Conservation (phyloP, 2,329 filamentous ascomycete genomes). For the Neonectria ditissima region DNA sequence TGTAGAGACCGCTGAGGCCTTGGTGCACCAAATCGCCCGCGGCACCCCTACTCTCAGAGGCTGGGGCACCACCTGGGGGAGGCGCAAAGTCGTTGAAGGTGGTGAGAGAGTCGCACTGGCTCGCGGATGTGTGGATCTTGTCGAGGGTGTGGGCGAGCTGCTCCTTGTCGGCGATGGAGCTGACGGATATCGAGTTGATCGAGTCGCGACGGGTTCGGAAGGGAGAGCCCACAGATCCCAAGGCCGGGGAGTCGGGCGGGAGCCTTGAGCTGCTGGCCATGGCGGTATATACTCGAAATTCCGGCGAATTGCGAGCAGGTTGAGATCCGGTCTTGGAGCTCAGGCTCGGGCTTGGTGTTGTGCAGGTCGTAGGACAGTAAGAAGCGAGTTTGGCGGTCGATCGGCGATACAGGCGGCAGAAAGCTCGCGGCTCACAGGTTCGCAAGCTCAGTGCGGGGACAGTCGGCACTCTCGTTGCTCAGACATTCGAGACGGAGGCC, state of each 20-base stretch:
- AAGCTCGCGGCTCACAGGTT: slow-evolving; percentile 18
- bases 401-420: slow-evolving; percentile 12
- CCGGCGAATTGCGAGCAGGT: slow-evolving; percentile 8
- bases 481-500: slow-evolving; percentile 29
- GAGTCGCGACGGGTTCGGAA: slow-evolving; percentile 54
- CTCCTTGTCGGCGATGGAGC: slow-evolving; percentile 70
- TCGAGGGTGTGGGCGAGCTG: slow-evolving; percentile 83
- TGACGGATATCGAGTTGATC: slow-evolving; percentile 56
- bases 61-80: slow-evolving; percentile 69
- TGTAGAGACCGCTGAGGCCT: slow-evolving; percentile 90
- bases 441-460: slow-evolving; percentile 22
- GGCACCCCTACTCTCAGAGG: slow-evolving; percentile 75
- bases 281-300: slow-evolving; percentile 18
- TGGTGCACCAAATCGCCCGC: slow-evolving; percentile 83
- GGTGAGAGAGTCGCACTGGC: slow-evolving; percentile 84
- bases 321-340: neutral
- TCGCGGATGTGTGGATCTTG: slow-evolving; percentile 90
- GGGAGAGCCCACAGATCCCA: slow-evolving; percentile 46
- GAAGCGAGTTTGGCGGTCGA: slow-evolving; percentile 12
- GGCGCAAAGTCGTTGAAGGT: slow-evolving; percentile 94
- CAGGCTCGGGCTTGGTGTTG: slow-evolving; percentile 8
- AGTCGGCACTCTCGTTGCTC: slow-evolving; percentile 27
- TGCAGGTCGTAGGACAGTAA: slow-evolving; percentile 6
- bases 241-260: slow-evolving; percentile 44
- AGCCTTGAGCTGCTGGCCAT: slow-evolving; percentile 48